phyloP scores from a whole-genome alignment of 768 basidiomycete genomes.

The Tylopilus plumbeoviolaceoides region DNA sequence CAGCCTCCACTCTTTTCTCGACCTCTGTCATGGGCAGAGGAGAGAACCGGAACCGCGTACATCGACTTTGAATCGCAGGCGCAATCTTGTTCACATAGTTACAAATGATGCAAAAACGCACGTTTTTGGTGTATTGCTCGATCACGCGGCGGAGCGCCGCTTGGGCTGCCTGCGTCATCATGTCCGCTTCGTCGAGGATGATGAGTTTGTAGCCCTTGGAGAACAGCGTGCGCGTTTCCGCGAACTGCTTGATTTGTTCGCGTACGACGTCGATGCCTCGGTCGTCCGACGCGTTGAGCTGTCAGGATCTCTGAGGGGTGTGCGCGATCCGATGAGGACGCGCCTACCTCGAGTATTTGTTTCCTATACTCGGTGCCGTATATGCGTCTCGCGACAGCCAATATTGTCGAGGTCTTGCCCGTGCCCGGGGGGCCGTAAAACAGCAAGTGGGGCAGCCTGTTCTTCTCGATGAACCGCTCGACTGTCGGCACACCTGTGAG shows the following conservation, averaged over 20 bases:
- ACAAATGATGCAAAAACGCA: slow-evolving; percentile 99
- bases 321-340: background rate
- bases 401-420: slow-evolving; percentile 95
- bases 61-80: slow-evolving; percentile 97
- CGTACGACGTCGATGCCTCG: slow-evolving; percentile 98
- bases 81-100: slow-evolving; percentile 99
- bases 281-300: slow-evolving; percentile 98
- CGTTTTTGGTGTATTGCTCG: slow-evolving; percentile 98
- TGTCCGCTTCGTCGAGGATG: slow-evolving; percentile 98
- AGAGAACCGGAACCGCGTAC: slow-evolving; percentile 95
- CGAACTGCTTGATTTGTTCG: slow-evolving; percentile 98
- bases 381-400: slow-evolving; percentile 92
- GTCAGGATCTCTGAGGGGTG: slow-evolving; percentile 4
- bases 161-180: slow-evolving; percentile 99
- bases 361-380: slow-evolving; percentile 85
- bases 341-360: slow-evolving; percentile 85
- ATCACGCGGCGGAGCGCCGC: slow-evolving; percentile 95
- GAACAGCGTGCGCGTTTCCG: slow-evolving; percentile 88
- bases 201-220: slow-evolving; percentile 97
- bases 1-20: slow-evolving; percentile 71
- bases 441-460: slow-evolving; percentile 87
- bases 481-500: slow-evolving; percentile 46
- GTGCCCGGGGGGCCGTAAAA: slow-evolving; percentile 99
- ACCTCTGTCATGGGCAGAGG: slow-evolving; percentile 85
- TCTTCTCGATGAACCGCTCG: slow-evolving; percentile 94